Evolutionary conservation across 345 rosid species (phyloP), one percentile per base, ranked within the genome.

Genomic region (Ceriops zippeliana): DNA sequence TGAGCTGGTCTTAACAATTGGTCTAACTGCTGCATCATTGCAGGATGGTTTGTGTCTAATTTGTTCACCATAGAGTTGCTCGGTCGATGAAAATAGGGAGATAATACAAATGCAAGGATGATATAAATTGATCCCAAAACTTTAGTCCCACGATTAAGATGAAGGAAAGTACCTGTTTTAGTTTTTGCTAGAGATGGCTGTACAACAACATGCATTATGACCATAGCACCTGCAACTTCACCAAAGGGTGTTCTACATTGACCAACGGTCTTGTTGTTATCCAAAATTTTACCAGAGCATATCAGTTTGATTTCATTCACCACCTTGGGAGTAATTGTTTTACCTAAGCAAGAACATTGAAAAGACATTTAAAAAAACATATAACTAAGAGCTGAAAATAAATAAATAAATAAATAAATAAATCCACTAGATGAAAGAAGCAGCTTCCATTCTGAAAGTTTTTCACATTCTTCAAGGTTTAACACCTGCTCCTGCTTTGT

Each of bases 141-240:
- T 42, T 42, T 13, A 42, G 16, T 42, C 49, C 2, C 5, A 42
- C 61, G 35, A 65, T 22, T 51, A 69, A 65, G 9, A 26, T 9
- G 53, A 38, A 63, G 53, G 38, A 63, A 65, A 28, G 21, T 58
- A 90, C 96, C 93, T 78, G 91, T 77, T 82, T 86, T 88, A 53
- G 84, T 64, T 84, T 86, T 90, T 1, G 83, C 84, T 47, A 80
- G 82, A 60, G 91, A 86, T 28, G 91, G 93, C 85, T 88, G 96
- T 75, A 90, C 93, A 85, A 90, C 96, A 77, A 90, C 96, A 73
- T 88, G 96, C 96, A 90, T 90, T 61, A 90, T 83, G 73, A 79
- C 83, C 15, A 75, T 60, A 31, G 85, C 90, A 22, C 90, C 93
- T 0, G 86, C 75, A 71, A 77, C 80, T 21, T 92, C 98, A 51